phyloP scores from a whole-genome alignment of 169 alveolate genomes.

The Cytauxzoon felis region DNA sequence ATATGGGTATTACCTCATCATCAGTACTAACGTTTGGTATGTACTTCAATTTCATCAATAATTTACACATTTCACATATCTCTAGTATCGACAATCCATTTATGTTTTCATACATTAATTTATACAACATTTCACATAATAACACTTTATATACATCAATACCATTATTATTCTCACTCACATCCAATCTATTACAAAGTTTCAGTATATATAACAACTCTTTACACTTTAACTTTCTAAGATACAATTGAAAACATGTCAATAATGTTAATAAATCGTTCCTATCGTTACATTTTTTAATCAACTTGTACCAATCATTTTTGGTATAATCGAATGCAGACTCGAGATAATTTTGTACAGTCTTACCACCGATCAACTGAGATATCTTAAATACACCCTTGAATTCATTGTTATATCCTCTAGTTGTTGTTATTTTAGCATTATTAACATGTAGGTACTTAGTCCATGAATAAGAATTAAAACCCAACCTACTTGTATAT shows the following conservation, averaged over 20 bases:
- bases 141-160: constrained; percentile 18
- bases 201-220: constrained; percentile 40
- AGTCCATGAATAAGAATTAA: too few species aligned
- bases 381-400: too few species aligned
- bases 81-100: constrained; percentile 18
- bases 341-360: constrained; percentile 12
- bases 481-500: too few species aligned
- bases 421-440: too few species aligned
- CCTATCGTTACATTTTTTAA: constrained; percentile 2
- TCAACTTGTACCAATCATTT: background rate
- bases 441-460: too few species aligned
- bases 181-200: background rate
- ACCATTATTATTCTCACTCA: constrained; percentile 39
- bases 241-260: constrained; percentile 32
- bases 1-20: constrained; percentile 34
- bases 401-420: too few species aligned
- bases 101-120: background rate
- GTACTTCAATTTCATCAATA: constrained; percentile 15
- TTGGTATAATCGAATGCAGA: background rate
- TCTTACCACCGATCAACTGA: too few species aligned
- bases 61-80: constrained; percentile 4
- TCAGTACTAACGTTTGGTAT: background rate
- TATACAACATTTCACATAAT: constrained; percentile 28
- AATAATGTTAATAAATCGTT: constrained; percentile 2
- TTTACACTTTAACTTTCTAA: constrained; percentile 4